Evolutionary conservation across 176 grass and related monocot genomes (phyloP).

Genomic region (Carex pumila): DNA sequence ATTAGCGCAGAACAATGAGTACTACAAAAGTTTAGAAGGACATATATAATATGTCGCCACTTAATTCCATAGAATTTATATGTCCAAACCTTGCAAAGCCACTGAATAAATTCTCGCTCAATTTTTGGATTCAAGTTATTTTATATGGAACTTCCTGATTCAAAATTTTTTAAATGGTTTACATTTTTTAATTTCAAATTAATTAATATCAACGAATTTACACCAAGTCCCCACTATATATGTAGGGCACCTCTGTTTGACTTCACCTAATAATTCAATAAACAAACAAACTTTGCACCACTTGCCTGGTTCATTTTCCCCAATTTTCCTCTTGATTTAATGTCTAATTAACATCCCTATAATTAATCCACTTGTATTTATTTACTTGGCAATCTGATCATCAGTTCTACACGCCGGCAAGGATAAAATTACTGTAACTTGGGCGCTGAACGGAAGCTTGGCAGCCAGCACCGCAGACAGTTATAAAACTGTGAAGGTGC

Average conservation of each 20-base stretch:
- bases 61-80: background rate
- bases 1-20: background rate
- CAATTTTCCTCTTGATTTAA: background rate
- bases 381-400: background rate
- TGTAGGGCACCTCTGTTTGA: background rate
- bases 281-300: background rate
- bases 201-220: background rate
- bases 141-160: background rate
- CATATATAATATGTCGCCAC: background rate
- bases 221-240: background rate
- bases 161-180: background rate
- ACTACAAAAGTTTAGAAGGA: background rate
- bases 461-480: background rate
- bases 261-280: background rate
- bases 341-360: background rate
- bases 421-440: conserved; percentile 51
- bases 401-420: conserved; percentile 56
- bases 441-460: conserved; percentile 31
- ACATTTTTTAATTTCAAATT: background rate
- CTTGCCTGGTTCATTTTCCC: background rate
- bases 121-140: background rate
- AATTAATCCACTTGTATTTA: background rate
- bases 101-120: background rate
- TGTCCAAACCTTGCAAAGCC: background rate
- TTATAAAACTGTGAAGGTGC: conserved; percentile 50